Conservation (phyloP, 768 basidiomycete genomes). For the Termitomyces sp. region DNA sequence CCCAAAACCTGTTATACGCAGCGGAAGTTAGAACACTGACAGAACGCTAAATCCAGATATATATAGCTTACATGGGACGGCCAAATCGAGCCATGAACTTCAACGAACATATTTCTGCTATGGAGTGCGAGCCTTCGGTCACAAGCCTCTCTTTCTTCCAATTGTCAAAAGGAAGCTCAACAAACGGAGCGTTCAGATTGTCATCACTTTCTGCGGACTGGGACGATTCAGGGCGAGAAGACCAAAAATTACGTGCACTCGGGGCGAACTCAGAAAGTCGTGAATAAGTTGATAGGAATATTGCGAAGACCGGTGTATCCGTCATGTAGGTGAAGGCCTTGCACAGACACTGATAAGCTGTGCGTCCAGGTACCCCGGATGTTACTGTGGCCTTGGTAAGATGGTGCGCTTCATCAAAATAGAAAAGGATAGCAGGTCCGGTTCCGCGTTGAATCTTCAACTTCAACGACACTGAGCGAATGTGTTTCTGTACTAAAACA, state of each 20-base stretch:
- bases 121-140: neutral
- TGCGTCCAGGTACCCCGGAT: neutral
- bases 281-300: too few relatives aligned
- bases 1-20: neutral
- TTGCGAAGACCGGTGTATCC: too few relatives aligned
- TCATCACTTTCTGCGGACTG: too few relatives aligned
- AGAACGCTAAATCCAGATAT: too few relatives aligned
- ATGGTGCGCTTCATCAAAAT: constrained; percentile 4
- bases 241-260: too few relatives aligned
- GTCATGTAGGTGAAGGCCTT: too few relatives aligned
- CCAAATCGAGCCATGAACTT: neutral
- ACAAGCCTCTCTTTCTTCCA: neutral
- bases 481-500: neutral
- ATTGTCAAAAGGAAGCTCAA: neutral
- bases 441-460: neutral
- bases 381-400: neutral
- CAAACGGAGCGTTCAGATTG: too few relatives aligned
- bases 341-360: constrained; percentile 6
- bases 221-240: too few relatives aligned
- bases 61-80: too few relatives aligned
- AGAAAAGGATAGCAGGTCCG: neutral
- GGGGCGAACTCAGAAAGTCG: too few relatives aligned
- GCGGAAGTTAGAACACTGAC: neutral
- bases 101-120: neutral
- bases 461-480: neutral